Base-by-base conservation (phyloP, 257 asterid species). In the Solanum chaucha region DNA sequence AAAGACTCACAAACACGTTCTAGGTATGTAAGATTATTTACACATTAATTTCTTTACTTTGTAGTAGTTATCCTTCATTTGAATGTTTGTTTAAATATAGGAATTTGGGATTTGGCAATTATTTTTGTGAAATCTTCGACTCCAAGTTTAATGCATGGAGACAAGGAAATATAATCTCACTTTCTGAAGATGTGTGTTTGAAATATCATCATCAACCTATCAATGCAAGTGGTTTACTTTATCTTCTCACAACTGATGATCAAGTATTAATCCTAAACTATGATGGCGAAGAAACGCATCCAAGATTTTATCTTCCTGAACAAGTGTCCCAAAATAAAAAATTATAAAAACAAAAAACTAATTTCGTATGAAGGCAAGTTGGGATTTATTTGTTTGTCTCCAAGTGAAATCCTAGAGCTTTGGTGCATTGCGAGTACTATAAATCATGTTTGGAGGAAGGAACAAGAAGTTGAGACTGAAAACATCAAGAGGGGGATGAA, bases 291-390 rank as follows among this genome's bases (percentile, higher is more conserved):
- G 67, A 78, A 1, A 10, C 17, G 6, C 41, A 83, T 58, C 5
- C 46, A 6, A 83, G 20, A n/a, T 90, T 90, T 34, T 6, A 51
- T 4, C 35, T 87, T 12, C 89, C 74, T 5, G 59, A 85, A 1
- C 11, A 8, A 5, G 78, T 48, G 9, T 8, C 10, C 13, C 55
- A 24, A 5, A 51, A 80, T 19, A 35, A 10, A 10, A 1, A 2
- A 9, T 2, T 58, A 70, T 26, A 9, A 3, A 15, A 1, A 5
- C 19, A 46, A 59, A 10, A 35, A 77, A 35, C 34, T 89, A 4
- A 6, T 87, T 28, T 86, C 75, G 10, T 86, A 87, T 10, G 9
- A 86, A 35, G 90, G 88, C 1, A 74, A 80, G 9, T 85, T 89
- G 3, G 82, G 91, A 11, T 46, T 87, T 19, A 24, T 74, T 41